Evolutionary conservation across 768 basidiomycete genomes (phyloP).

Genomic region (Chalciporus chontae): DNA sequence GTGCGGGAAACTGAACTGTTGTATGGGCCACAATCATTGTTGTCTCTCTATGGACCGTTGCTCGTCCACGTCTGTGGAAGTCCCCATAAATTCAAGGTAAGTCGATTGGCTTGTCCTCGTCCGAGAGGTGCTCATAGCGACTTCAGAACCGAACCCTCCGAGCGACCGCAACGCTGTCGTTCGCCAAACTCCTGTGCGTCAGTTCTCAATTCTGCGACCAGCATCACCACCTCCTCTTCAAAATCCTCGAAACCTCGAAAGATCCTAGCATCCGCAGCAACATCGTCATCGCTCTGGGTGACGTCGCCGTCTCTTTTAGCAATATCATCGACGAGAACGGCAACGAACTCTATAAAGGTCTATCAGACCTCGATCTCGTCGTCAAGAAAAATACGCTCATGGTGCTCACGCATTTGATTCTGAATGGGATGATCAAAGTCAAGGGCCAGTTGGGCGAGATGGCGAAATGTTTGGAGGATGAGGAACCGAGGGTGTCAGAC

Average conservation of each 20-base stretch:
- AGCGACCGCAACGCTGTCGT: constrained; percentile 80
- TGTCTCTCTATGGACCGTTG: constrained; percentile 86
- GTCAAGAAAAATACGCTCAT: constrained; percentile 99
- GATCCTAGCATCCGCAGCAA: constrained; percentile 92
- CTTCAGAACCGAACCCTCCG: constrained; percentile 79
- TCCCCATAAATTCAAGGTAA: constrained; percentile 87
- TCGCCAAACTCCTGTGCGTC: constrained; percentile 96
- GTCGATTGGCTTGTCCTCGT: neutral
- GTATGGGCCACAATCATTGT: constrained; percentile 75
- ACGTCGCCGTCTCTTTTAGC: constrained; percentile 98
- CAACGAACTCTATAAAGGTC: constrained; percentile 90
- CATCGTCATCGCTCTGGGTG: constrained; percentile 96
- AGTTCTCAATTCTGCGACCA: constrained; percentile 92
- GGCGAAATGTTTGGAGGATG: constrained; percentile 98
- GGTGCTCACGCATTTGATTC: constrained; percentile 94
- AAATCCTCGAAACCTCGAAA: constrained; percentile 86
- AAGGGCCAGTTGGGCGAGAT: constrained; percentile 99
- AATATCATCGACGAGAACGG: constrained; percentile 96
- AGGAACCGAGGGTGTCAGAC: constrained; percentile 82
- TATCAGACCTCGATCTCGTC: constrained; percentile 78
- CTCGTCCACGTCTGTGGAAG: constrained; percentile 87
- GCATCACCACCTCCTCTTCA: constrained; percentile 86
- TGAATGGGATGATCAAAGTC: constrained; percentile 99
- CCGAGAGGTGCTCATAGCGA: constrained; percentile 5
- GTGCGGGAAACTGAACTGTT: constrained; percentile 86